These are phyloP conservation scores for Paraleonurus japonicus DNA, from an alignment of 257 asterid genomes.

Conservation along the genomic window DNA sequence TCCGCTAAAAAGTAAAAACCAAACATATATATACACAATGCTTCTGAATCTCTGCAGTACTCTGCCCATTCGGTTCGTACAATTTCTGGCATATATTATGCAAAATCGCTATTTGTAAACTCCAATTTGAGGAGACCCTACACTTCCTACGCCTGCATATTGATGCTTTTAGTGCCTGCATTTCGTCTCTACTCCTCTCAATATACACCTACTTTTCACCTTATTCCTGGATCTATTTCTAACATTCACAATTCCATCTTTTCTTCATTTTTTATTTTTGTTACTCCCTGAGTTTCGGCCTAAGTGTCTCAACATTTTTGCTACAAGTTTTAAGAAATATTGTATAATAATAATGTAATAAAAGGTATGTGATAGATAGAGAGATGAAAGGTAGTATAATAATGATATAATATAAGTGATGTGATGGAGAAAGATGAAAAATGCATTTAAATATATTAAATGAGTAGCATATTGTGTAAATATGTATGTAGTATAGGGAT, in stretches of 20 bases:
- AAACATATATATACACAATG: not conserved
- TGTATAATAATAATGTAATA: too few species aligned
- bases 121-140: slow-evolving; percentile 16
- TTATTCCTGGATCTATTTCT: slow-evolving; percentile 19
- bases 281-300: too few species aligned
- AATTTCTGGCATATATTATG: not conserved
- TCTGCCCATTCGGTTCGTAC: not conserved
- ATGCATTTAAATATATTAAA: too few species aligned
- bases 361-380: too few species aligned
- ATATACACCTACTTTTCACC: slow-evolving; percentile 29
- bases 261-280: too few species aligned
- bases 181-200: slow-evolving; percentile 18
- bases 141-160: slow-evolving; percentile 12
- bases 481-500: too few species aligned
- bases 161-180: slow-evolving; percentile 31
- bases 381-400: too few species aligned
- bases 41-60: not conserved
- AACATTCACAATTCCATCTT: slow-evolving; percentile 8
- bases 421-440: too few species aligned
- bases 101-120: slow-evolving; percentile 2
- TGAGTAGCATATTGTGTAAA: too few species aligned
- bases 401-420: too few species aligned
- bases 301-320: too few species aligned
- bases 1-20: not conserved
- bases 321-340: too few species aligned